phyloP scores from a whole-genome alignment of 2,329 filamentous ascomycete species.

The Scleromitrula shiraiana region DNA sequence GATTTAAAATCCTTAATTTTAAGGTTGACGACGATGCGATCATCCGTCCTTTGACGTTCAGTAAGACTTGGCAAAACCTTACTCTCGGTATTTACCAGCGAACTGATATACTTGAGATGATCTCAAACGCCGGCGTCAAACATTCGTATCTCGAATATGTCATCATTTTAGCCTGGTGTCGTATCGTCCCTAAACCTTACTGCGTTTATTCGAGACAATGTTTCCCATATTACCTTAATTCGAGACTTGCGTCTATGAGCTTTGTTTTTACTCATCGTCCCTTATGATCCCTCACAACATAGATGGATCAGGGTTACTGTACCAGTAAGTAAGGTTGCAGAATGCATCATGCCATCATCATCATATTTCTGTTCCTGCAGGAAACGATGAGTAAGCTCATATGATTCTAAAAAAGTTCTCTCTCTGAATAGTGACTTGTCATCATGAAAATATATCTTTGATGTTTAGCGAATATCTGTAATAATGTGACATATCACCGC shows the following conservation, averaged over 20 bases:
- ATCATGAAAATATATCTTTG: not conserved
- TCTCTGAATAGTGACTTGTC: not conserved
- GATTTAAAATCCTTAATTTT: not conserved
- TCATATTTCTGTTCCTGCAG: not conserved
- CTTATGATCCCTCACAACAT: not conserved
- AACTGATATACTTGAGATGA: not conserved
- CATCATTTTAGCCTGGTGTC: not conserved
- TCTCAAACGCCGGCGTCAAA: slow-evolving; percentile 3
- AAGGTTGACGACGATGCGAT: not conserved
- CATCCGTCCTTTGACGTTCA: no score
- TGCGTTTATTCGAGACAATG: not conserved
- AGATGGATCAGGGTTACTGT: not conserved
- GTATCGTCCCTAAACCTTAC: not conserved
- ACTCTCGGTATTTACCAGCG: not conserved
- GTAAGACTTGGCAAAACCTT: not conserved
- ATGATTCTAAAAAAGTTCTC: no score
- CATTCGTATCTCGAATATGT: not conserved
- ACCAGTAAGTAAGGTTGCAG: not conserved
- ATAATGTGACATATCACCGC: not conserved
- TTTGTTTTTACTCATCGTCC: not conserved
- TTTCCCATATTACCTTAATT: not conserved
- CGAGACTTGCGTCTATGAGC: not conserved
- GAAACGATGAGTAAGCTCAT: slow-evolving; percentile 1
- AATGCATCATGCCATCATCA: no score
- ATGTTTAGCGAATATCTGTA: no score